phyloP scores from a whole-genome alignment of 73 alveolate species.

The Durusdinium trenchii region DNA sequence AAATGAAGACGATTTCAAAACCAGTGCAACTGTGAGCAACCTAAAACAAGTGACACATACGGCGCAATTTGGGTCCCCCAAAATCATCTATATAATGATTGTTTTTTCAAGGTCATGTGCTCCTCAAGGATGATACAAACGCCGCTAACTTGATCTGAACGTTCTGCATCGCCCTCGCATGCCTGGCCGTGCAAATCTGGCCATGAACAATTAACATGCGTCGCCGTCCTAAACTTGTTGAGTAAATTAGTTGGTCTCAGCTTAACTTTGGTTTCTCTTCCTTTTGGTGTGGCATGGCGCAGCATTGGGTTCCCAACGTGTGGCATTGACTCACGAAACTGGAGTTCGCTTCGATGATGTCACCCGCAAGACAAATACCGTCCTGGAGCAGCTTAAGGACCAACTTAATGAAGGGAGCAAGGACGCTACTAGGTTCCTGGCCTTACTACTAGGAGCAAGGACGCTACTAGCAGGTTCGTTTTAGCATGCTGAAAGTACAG shows the following conservation, averaged over 20 bases:
- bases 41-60: no score
- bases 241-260: background rate
- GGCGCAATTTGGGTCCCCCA: no score
- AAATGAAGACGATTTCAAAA: no score
- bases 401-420: no score
- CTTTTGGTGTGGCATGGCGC: no score
- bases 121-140: slow-evolving; percentile 24
- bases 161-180: background rate
- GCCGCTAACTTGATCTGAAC: slow-evolving; percentile 7
- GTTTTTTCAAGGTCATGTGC: background rate
- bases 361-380: background rate
- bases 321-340: background rate
- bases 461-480: no score
- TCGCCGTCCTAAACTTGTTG: background rate
- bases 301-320: background rate
- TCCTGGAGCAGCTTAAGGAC: background rate
- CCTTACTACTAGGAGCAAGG: no score
- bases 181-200: background rate
- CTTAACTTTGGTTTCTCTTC: background rate
- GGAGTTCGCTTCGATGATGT: slow-evolving; percentile 15
- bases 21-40: no score
- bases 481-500: no score
- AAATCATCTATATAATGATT: no score
- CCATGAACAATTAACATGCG: background rate
- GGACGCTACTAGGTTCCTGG: no score